A percentile compares a stretch with the other conserved stretches of the same genome.
phyloP scores from a whole-genome alignment of 2,329 filamentous ascomycete genomes.

The Aspergillus fumigatus region DNA sequence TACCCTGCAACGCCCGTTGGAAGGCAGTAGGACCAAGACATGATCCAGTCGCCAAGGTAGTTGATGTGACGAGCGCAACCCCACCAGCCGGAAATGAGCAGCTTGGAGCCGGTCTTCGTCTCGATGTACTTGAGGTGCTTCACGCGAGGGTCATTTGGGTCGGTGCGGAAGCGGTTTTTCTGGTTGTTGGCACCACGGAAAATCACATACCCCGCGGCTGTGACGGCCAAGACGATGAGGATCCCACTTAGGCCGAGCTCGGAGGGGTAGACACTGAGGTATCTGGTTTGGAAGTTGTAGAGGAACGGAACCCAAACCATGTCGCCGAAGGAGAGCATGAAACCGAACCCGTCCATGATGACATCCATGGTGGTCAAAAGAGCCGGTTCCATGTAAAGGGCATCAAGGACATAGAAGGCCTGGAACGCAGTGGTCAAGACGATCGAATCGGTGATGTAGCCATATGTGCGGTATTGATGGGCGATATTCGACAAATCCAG shows the following conservation, averaged over 20 bases:
- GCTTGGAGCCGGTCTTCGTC: conserved; percentile 74
- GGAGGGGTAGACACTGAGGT: conserved; percentile 76
- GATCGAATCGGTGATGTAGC: conserved; percentile 81
- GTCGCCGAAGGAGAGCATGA: conserved; percentile 92
- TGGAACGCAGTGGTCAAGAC: conserved; percentile 74
- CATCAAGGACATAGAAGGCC: conserved; percentile 76
- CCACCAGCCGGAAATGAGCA: conserved; percentile 90
- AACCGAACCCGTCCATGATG: conserved; percentile 86
- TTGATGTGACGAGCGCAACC: conserved; percentile 89
- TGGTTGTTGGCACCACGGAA: conserved; percentile 93
- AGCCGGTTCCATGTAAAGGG: conserved; percentile 79
- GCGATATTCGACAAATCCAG: conserved; percentile 80
- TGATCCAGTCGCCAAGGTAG: conserved; percentile 92
- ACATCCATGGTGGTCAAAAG: conserved; percentile 94
- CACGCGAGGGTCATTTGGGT: conserved; percentile 75
- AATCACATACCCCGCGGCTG: conserved; percentile 74
- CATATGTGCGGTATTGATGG: conserved; percentile 81
- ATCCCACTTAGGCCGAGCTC: conserved; percentile 68
- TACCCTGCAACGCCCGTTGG: conserved; percentile 84
- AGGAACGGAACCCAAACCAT: conserved; percentile 89
- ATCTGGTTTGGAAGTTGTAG: conserved; percentile 79
- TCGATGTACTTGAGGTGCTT: conserved; percentile 79
- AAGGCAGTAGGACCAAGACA: conserved; percentile 84
- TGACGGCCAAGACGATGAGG: conserved; percentile 60
- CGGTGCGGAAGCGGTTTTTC: conserved; percentile 89